Conservation (phyloP, 345 rosid species). For the Populus simonii region DNA sequence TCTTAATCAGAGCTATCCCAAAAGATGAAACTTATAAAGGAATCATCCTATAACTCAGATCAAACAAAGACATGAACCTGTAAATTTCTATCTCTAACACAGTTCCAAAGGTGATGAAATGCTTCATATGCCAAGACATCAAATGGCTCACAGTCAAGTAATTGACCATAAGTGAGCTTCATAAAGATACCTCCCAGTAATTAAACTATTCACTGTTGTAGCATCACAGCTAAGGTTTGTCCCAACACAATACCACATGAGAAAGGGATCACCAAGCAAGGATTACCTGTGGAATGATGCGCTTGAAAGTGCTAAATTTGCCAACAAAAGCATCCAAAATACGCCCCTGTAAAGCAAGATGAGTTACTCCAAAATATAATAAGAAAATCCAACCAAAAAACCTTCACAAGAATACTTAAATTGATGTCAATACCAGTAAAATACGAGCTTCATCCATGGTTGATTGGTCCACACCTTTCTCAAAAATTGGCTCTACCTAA, state of each 20-base stretch:
- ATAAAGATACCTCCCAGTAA: background rate
- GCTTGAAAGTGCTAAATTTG: conserved; percentile 95
- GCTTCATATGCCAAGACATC: background rate
- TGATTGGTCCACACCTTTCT: conserved; percentile 89
- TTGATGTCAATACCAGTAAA: conserved; percentile 58
- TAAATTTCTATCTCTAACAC: background rate
- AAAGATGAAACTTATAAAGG: background rate
- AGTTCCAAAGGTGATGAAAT: background rate
- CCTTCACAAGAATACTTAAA: conserved; percentile 5
- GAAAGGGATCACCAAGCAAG: conserved; percentile 20
- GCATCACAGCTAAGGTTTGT: background rate
- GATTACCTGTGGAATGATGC: conserved; percentile 94
- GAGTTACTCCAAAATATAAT: conserved; percentile 14
- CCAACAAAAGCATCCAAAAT: conserved; percentile 99
- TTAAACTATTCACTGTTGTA: background rate
- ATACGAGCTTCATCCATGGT: conserved; percentile 97
- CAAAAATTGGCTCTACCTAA: conserved; percentile 98
- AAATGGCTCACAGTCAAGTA: conserved; percentile 1
- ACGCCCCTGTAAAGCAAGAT: conserved; percentile 61
- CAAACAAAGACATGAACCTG: background rate
- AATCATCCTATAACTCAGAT: background rate
- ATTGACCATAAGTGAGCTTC: background rate
- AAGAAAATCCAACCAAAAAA: conserved; percentile 16
- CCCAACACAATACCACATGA: background rate
- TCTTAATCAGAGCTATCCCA: background rate